Base-by-base conservation (phyloP, 1,284 basidiomycete genomes). In the Testicularia cyperi region DNA sequence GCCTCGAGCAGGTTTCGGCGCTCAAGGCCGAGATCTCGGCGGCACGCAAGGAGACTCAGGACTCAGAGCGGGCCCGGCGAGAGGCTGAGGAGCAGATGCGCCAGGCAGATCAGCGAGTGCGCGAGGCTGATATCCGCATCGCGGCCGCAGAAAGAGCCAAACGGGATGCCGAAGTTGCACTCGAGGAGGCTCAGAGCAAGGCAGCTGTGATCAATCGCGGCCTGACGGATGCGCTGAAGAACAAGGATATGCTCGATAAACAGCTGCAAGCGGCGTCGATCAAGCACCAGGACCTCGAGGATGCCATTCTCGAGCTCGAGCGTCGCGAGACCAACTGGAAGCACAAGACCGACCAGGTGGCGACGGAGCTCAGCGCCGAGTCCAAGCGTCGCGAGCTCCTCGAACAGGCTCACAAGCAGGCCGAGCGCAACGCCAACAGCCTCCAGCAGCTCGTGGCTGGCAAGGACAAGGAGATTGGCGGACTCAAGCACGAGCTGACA, bases 381-480 rank as follows among this genome's bases (percentile, higher is more conserved):
- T 51, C 62, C 8, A 67, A 71, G 25, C 54, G 65, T 35, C 58
- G 70, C 23, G 58, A 78, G 82, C 16, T 71, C 60, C 31, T 62
- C 14, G 67, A 73, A 42, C 37, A 44, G 28, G 60, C 64, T n/a
- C 52, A 53, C 32, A 88, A 86, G 73, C 85, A 88, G 54, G 76
- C 82, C 1, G 78, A 83, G 18, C 81, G 85, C 10, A 56, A 49
- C 20, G 40, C 57, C 15, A 55, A 52, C 49, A 81, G 83, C 43
- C 78, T 88, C 44, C 87, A 84, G 78, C 90, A 88, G 69, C 82
- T 82, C 33, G 86, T 83, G 48, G 79, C 79, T 57, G 88, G 86
- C 78, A 81, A 87, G 31, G 83, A 86, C 43, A 88, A 86, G 73
- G 92, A 96, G 72, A 81, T 92, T 32, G 86, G 87, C 64, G 86